Evolutionary conservation across 2,329 filamentous ascomycete species (phyloP).

Genomic region (Ceratocystis cacaofunesta): DNA sequence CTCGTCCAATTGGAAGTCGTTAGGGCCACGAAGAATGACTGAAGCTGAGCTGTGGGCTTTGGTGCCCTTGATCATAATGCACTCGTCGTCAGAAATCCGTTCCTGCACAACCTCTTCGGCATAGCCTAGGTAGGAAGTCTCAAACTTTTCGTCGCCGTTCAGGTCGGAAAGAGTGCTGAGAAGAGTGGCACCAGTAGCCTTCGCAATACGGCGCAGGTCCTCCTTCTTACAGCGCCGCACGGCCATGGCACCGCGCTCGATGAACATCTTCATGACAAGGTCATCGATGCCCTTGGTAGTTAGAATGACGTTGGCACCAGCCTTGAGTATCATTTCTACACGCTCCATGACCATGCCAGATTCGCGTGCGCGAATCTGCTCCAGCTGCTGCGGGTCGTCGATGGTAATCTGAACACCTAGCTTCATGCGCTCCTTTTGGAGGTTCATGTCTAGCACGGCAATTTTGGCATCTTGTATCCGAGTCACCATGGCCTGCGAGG

Average conservation of each 20-base stretch:
- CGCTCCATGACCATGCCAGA: conserved; percentile 85
- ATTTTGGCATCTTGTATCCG: conserved; percentile 89
- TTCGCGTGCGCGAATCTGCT: conserved; percentile 90
- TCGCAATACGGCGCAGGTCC: conserved; percentile 87
- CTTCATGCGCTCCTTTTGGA: conserved; percentile 99
- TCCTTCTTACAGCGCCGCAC: conserved; percentile 97
- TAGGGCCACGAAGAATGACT: conserved; percentile 86
- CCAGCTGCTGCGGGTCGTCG: conserved; percentile 89
- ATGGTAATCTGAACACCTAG: conserved; percentile 96
- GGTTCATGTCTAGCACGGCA: conserved; percentile 89
- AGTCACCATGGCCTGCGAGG: conserved; percentile 95
- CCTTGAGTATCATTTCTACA: conserved; percentile 94
- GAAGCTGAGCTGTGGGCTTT: conserved; percentile 90
- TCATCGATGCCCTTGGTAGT: conserved; percentile 99
- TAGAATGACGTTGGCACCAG: conserved; percentile 87
- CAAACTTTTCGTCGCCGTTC: conserved; percentile 95
- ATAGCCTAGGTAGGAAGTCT: conserved; percentile 72
- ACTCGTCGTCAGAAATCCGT: conserved; percentile 96
- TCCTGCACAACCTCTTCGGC: conserved; percentile 97
- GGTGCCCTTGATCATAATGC: conserved; percentile 90
- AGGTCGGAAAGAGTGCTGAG: conserved; percentile 88
- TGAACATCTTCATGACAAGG: conserved; percentile 80
- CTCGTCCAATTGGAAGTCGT: conserved; percentile 94
- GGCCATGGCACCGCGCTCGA: conserved; percentile 90
- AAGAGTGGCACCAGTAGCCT: conserved; percentile 84